phyloP scores from a whole-genome alignment of 2,329 filamentous ascomycete species.

The Thielaviopsis musarum region DNA sequence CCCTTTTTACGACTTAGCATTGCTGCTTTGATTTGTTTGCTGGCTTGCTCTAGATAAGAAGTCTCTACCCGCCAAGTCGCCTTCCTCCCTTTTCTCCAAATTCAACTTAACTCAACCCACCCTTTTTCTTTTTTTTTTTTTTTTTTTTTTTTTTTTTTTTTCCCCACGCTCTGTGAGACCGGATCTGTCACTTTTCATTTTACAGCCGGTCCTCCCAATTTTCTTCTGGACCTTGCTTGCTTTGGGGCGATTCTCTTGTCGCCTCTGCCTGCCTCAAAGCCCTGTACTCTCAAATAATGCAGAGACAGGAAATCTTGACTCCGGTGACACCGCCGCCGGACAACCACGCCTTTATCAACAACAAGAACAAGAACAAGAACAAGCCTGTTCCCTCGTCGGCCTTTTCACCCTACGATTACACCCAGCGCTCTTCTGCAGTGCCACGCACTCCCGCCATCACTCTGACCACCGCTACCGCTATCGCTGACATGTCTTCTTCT shows the following conservation, averaged over 20 bases:
- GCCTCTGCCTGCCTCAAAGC: not conserved
- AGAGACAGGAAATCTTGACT: constrained; percentile 16
- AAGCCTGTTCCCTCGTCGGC: too few species aligned
- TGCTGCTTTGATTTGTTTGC: not conserved
- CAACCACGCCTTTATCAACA: constrained; percentile 18
- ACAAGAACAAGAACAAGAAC: not conserved
- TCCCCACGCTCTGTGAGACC: too few species aligned
- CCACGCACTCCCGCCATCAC: not conserved
- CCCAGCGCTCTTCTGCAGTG: too few species aligned
- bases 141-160: not conserved
- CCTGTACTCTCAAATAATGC: constrained; percentile 14
- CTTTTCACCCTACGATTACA: too few species aligned
- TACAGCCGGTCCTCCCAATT: too few species aligned
- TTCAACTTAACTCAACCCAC: not conserved
- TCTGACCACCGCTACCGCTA: constrained; percentile 9
- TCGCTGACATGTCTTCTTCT: constrained; percentile 9
- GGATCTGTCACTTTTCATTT: too few species aligned
- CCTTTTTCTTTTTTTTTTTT: not conserved
- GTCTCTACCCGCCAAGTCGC: not conserved
- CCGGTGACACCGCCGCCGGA: constrained; percentile 26
- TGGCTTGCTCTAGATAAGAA: too few species aligned
- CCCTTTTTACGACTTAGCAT: not conserved
- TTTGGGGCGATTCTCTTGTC: too few species aligned
- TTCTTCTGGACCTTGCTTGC: too few species aligned
- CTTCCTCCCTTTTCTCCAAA: not conserved